These are phyloP conservation scores for Mediolabrus comicus DNA, from an alignment of 108 stramenopile genomes.

Conservation along the genomic window DNA sequence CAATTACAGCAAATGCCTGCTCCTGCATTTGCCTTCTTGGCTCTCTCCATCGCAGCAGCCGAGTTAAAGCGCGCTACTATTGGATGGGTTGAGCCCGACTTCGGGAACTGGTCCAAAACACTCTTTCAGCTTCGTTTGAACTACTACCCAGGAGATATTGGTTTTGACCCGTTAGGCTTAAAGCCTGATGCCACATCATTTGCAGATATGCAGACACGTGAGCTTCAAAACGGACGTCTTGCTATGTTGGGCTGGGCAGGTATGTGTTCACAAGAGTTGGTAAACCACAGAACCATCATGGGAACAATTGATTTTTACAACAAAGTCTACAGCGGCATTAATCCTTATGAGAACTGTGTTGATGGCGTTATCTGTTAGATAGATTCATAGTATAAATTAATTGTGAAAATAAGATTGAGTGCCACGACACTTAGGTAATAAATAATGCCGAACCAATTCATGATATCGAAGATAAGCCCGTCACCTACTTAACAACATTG, in stretches of 20 bases:
- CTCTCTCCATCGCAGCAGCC: constrained; percentile 52
- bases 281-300: constrained; percentile 69
- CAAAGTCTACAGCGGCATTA: constrained; percentile 46
- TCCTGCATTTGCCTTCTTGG: constrained; percentile 36
- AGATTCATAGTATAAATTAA: constrained; percentile 1
- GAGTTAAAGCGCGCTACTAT: constrained; percentile 65
- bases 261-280: constrained; percentile 77
- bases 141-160: constrained; percentile 86
- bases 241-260: constrained; percentile 82
- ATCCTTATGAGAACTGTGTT: constrained; percentile 55
- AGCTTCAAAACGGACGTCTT: constrained; percentile 86
- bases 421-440: too few species aligned
- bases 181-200: constrained; percentile 71
- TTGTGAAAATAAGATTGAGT: too few species aligned
- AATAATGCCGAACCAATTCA: too few species aligned
- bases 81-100: constrained; percentile 74
- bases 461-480: not conserved
- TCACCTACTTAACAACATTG: constrained; percentile 61
- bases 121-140: constrained; percentile 58
- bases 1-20: constrained; percentile 68
- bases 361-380: constrained; percentile 25
- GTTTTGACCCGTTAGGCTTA: constrained; percentile 85
- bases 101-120: constrained; percentile 37
- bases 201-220: constrained; percentile 72
- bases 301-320: constrained; percentile 60